Conservation (phyloP, 495 filamentous ascomycete genomes). For the Neurospora sp. region DNA sequence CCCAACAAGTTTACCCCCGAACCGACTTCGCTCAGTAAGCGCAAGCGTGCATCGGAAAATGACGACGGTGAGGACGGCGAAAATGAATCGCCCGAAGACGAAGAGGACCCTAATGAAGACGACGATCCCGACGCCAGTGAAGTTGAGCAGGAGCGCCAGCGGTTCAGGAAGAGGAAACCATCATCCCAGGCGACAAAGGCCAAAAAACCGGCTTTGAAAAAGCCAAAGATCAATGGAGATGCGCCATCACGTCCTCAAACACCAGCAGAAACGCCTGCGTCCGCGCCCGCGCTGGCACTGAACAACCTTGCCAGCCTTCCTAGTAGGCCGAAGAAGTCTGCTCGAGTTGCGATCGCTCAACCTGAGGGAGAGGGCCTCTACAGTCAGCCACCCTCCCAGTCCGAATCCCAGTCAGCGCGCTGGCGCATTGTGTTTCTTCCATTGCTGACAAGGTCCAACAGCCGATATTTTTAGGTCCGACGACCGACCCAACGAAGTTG, state of each 20-base stretch:
- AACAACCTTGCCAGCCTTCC: constrained; percentile 43
- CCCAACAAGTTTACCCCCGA: constrained; percentile 55
- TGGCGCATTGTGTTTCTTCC: neutral
- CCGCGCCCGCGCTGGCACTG: neutral
- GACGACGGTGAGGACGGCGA: constrained; percentile 41
- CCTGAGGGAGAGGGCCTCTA: constrained; percentile 61
- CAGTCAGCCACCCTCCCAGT: constrained; percentile 39
- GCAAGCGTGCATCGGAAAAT: constrained; percentile 44
- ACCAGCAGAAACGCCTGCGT: neutral
- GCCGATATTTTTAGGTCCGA: constrained; percentile 74
- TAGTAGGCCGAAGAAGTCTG: constrained; percentile 52
- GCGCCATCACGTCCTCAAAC: constrained; percentile 14
- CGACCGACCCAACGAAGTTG: constrained; percentile 60
- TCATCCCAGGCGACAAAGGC: constrained; percentile 29
- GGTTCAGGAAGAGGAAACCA: constrained; percentile 21
- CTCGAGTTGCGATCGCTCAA: constrained; percentile 36
- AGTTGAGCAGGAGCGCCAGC: constrained; percentile 32
- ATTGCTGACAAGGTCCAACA: constrained; percentile 29
- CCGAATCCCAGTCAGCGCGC: neutral
- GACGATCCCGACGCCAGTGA: constrained; percentile 37
- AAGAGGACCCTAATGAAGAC: constrained; percentile 37
- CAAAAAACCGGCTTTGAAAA: constrained; percentile 60
- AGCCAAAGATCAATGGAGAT: constrained; percentile 60
- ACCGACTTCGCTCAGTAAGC: constrained; percentile 35
- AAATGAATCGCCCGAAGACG: constrained; percentile 47